These are phyloP conservation scores for Veloboletus limbatus DNA, from an alignment of 1,284 basidiomycete genomes.

Conservation along the genomic window DNA sequence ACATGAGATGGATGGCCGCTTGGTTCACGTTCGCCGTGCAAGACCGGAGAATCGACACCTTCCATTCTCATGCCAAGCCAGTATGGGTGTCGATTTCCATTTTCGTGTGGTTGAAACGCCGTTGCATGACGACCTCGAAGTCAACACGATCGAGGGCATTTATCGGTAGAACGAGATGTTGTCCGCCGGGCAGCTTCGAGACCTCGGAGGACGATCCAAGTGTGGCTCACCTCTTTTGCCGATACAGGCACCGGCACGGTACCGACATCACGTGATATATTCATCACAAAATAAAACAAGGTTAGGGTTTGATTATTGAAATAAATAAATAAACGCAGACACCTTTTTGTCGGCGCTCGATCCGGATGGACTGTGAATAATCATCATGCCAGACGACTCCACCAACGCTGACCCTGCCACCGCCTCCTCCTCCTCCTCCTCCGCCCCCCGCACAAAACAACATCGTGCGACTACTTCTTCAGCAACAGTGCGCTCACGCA, in stretches of 20 bases:
- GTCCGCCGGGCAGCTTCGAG: too few species aligned
- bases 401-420: slow-evolving; percentile 19
- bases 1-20: too few species aligned
- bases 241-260: slow-evolving; percentile 6
- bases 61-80: too few species aligned
- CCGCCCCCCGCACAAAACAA: slow-evolving; percentile 41
- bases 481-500: slow-evolving; percentile 44
- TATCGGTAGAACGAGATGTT: too few species aligned
- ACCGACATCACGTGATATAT: slow-evolving; percentile 26
- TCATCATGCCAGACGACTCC: slow-evolving; percentile 48
- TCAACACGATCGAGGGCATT: slow-evolving; percentile 23
- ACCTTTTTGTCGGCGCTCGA: slow-evolving; percentile 24
- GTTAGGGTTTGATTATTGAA: slow-evolving; percentile 31
- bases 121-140: slow-evolving; percentile 28
- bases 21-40: too few species aligned
- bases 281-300: slow-evolving; percentile 8
- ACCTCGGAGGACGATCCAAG: too few species aligned
- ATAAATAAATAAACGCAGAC: slow-evolving; percentile 27
- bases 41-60: too few species aligned
- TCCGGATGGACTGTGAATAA: slow-evolving; percentile 25
- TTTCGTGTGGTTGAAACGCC: slow-evolving; percentile 16
- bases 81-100: too few species aligned
- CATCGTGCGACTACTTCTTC: slow-evolving; percentile 33
- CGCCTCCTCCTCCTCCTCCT: slow-evolving; percentile 32
- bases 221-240: too few species aligned